Evolutionary conservation across 768 basidiomycete species (phyloP).

Genomic region (Pulveroboletus sp.): DNA sequence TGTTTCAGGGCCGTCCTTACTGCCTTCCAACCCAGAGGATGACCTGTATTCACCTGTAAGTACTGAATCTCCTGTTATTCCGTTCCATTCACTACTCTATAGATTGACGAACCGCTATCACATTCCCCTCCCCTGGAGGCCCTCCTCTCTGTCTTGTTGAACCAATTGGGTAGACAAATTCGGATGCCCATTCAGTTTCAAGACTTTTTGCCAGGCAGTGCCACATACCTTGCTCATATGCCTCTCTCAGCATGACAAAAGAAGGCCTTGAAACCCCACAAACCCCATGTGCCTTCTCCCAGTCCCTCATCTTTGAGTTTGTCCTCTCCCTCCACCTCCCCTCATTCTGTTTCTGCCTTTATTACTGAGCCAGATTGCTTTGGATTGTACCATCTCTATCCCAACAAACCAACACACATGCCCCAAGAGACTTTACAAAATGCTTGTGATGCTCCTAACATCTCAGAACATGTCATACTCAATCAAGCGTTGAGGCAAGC

Average conservation of each 20-base stretch:
- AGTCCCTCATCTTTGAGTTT: not conserved
- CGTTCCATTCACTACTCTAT: too few relatives aligned
- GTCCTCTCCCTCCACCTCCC: not conserved
- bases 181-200: not conserved
- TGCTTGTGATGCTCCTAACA: not conserved
- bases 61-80: too few relatives aligned
- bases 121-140: too few relatives aligned
- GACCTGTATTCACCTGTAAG: too few relatives aligned
- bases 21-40: too few relatives aligned
- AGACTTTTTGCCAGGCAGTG: slow-evolving; percentile 2
- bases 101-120: too few relatives aligned
- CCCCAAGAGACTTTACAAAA: not conserved
- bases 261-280: not conserved
- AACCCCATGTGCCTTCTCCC: not conserved
- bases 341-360: not conserved
- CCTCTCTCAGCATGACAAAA: not conserved
- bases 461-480: not conserved
- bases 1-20: too few relatives aligned
- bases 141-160: not conserved
- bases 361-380: not conserved
- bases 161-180: not conserved
- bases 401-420: not conserved
- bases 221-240: not conserved
- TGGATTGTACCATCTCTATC: not conserved
- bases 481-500: not conserved